These are phyloP conservation scores for Gillenia trifoliata DNA, from an alignment of 306 rosid genomes.

Conservation along the genomic window DNA sequence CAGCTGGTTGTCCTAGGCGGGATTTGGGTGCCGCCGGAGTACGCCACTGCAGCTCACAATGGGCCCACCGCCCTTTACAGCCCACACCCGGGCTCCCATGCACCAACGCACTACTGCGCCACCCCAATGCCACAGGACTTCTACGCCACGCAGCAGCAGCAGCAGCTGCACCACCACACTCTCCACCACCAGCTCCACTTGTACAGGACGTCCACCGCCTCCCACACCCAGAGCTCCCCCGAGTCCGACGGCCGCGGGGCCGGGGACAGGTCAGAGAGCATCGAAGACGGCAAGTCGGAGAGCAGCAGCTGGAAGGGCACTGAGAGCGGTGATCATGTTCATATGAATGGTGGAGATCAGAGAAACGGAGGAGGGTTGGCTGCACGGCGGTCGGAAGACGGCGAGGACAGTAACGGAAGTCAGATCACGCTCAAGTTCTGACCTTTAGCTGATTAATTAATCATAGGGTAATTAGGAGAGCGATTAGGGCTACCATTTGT, in stretches of 20 bases:
- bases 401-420: conserved; percentile 72
- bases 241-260: conserved; percentile 40
- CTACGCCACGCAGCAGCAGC: conserved; percentile 48
- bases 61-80: conserved; percentile 62
- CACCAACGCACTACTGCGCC: conserved; percentile 67
- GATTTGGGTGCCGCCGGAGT: conserved; percentile 96
- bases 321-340: conserved; percentile 54
- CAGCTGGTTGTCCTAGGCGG: conserved; percentile 88
- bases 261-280: conserved; percentile 78
- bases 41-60: conserved; percentile 53
- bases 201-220: conserved; percentile 43
- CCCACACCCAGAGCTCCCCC: conserved; percentile 56
- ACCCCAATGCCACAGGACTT: conserved; percentile 63
- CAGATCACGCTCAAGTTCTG: conserved; percentile 83
- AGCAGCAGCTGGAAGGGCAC: conserved; percentile 89
- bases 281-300: conserved; percentile 89
- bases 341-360: conserved; percentile 47
- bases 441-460: neutral
- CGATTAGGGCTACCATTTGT: conserved; percentile 16
- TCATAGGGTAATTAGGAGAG: neutral
- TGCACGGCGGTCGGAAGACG: conserved; percentile 38
- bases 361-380: conserved; percentile 50
- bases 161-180: conserved; percentile 47
- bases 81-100: conserved; percentile 64
- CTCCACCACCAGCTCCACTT: conserved; percentile 69